Base-by-base conservation (phyloP, 2,329 filamentous ascomycete species). In the Fusarium sp. region DNA sequence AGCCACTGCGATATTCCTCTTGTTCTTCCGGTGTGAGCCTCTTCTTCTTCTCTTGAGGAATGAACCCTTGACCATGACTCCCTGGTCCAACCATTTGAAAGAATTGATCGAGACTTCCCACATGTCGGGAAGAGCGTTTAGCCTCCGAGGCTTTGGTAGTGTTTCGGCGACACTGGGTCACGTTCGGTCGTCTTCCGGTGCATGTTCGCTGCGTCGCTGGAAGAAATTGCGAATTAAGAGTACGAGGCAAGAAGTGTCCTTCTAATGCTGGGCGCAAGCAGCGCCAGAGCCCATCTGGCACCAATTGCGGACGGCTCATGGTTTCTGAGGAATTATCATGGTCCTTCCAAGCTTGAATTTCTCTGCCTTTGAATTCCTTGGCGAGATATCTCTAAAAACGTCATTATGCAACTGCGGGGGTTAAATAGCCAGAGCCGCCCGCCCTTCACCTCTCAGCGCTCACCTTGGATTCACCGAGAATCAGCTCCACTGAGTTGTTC, bases 261-360 rank as follows among this genome's bases (percentile, higher is more conserved):
- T 89, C 87, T 66, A 89, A 83, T 10, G 86, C 87, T 14, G 90
- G 90, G 77, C 89, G 92, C 18, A 93, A 83, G 77, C 88, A 91
- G 78, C 88, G 88, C 89, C 90, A 92, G 54, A 93, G 85, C 69
- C 90, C 89, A 79, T 93, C 90, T 38, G 86, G 78, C 3, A 84
- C 79, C 60, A 87, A 75, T 70, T 68, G 68, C 45, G 71, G 74
- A 50, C 77, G 76, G 69, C 79, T 79, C 82, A 83, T 83, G 40
- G 62, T 34, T 29, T 47, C 34, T 35, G 37, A 40, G 24, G 14
- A 54, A 45, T 69, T 54, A 14, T 64, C 62, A 62, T 59, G 64
- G 22, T 20, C 20, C 14, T 22, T 45, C 24, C 10, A 20, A 62
- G 38, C 63, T 57, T 38, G 54, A 66, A 71, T 67, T 52, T 29